Evolutionary conservation across 306 rosid species (phyloP), one percentile per base, ranked within the genome.

Genomic region (Malus sylvestris): DNA sequence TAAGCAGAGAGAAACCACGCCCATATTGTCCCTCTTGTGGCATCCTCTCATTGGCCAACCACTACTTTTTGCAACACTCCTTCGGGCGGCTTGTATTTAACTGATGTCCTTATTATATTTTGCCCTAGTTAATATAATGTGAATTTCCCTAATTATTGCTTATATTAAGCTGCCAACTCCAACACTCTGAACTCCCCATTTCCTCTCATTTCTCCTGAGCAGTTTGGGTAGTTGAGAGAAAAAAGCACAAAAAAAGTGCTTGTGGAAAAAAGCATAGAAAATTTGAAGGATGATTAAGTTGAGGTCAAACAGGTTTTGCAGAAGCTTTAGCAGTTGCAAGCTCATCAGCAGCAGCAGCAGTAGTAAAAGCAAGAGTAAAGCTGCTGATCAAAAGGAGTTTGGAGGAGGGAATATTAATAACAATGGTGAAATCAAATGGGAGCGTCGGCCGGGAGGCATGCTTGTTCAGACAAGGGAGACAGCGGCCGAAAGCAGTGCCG

Each of bases 361-460:
- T 53, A 27, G 22, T 75, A 73, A 45, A 57, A 57, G 61, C 78
- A 32, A 61, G 57, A 73, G 49, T 45, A 61, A 61, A 30, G 29
- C 59, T 18, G 75, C 45, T 10, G 69, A 38, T n/a, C 78, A 81
- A 70, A 82, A 55, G 74, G 63, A 83, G 12, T 12, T 72, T 55
- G 79, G 77, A 75, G 11, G 59, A 59, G 45, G 46, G 19, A 49
- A 14, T 49, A 16, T 8, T 25, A 53, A 23, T 70, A n/a, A 35
- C 71, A 20, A 61, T 12, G 23, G 79, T 38, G 93, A 95, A 73
- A 89, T 92, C 85, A 88, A 95, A 78, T 95, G 99, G 99, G 99
- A 95, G 76, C 89, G 89, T 42, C 82, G 99, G 38, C 97, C 99
- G 2, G 97, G 99, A 55, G 99, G 99, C 71, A 95, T 95, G 99